Base-by-base conservation (phyloP, 257 asterid species). In the Petrea volubilis region DNA sequence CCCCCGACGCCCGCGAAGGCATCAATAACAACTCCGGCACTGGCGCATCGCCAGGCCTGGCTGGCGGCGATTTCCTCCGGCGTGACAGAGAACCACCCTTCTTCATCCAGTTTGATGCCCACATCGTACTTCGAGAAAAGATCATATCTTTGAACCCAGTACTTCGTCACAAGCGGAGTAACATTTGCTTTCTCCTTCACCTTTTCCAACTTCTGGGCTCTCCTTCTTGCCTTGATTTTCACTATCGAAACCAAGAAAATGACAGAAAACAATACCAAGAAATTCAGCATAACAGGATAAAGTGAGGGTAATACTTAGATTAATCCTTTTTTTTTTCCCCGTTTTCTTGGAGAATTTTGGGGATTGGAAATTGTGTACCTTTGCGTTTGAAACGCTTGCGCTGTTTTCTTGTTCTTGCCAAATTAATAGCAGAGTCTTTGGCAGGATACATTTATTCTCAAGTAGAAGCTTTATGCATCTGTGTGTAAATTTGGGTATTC, bases 61-160 rank as follows among this genome's bases (percentile, higher is more conserved):
- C 81, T n/a, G 75, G 77, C 81, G 52, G 98, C 97, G 34, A 93
- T 83, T 74, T 74, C 80, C 79, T 93, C 98, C 60, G 97, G 97
- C 55, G 98, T 93, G 75, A 89, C 98, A 66, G 98, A 93, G 80
- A 83, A 93, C 98, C 98, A 93, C 21, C 98, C 97, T 80, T 93
- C 91, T 79, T 93, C 98, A 23, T 93, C 98, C 85, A 93, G 15
- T 70, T 64, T 67, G 64, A 93, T 79, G 46, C 98, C 98, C 40
- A 68, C 69, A 44, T 93, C 96, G 59, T 85, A 93, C 62, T 75
- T 87, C 43, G 86, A 69, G 76, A 91, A 93, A 41, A 93, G 96
- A 77, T 87, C 86, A 68, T 91, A 91, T 27, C 98, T 82, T 53
- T 89, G 96, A 56, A 70, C 36, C 97, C 97, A 91, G 59, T 93